Conservation (phyloP, 305 asterid genomes). For the Fraxinus xanthoxyloides region DNA sequence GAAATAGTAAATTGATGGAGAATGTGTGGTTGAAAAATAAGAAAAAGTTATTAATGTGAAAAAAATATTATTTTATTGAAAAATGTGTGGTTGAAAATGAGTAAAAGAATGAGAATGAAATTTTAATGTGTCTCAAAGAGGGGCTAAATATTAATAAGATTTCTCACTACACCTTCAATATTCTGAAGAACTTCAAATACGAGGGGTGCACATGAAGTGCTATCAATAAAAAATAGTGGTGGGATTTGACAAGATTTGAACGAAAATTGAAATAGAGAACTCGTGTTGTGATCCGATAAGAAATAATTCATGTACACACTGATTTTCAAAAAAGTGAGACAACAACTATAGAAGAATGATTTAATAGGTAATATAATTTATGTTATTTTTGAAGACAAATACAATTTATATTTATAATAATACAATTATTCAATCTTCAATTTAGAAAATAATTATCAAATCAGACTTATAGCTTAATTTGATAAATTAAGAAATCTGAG, state of each 20-base stretch:
- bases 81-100: no score
- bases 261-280: neutral
- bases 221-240: neutral
- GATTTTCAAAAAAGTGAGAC: neutral
- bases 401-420: no score
- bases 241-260: neutral
- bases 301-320: neutral
- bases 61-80: no score
- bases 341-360: neutral
- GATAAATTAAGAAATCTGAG: no score
- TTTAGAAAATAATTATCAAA: no score
- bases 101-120: no score
- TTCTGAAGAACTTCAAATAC: neutral
- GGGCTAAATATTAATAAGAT: neutral
- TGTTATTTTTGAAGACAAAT: neutral
- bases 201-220: neutral
- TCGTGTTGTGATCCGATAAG: neutral
- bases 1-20: no score
- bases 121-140: no score
- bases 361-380: no score
- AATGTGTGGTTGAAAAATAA: no score
- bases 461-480: neutral
- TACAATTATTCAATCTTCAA: neutral
- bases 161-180: neutral
- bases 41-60: no score